Conservation (phyloP, 169 alveolate species). For the Plasmodium reichenowi region DNA sequence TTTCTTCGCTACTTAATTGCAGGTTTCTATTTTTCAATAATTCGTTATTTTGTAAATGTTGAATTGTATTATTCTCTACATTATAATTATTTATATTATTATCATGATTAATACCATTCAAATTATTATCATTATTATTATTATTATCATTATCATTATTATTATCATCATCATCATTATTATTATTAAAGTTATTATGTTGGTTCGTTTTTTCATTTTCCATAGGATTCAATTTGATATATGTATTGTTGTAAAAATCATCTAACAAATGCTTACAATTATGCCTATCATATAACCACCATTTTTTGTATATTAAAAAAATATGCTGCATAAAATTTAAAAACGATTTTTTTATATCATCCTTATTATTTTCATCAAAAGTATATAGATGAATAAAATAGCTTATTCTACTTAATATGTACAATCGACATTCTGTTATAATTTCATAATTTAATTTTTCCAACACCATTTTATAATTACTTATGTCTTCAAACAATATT, state of each 20-base stretch:
- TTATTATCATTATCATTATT: neutral
- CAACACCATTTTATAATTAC: conserved; percentile 27
- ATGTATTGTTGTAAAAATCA: conserved; percentile 58
- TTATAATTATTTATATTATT: too few species aligned
- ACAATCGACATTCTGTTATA: conserved; percentile 58
- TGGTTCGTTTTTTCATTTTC: conserved; percentile 1
- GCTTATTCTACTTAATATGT: conserved; percentile 52
- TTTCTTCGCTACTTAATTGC: neutral
- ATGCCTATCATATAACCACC: conserved; percentile 32
- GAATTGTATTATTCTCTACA: neutral
- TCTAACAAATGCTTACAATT: conserved; percentile 49
- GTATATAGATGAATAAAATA: conserved; percentile 40
- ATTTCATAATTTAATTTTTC: conserved; percentile 41
- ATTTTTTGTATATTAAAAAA: conserved; percentile 48
- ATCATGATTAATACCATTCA: neutral
- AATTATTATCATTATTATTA: conserved; percentile 7
- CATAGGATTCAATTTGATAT: conserved; percentile 2
- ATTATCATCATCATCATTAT: neutral
- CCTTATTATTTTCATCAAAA: conserved; percentile 28
- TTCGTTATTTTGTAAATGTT: neutral
- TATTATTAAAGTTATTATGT: neutral
- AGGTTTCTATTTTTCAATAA: neutral
- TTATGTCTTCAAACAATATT: conserved; percentile 13
- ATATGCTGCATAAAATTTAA: conserved; percentile 72
- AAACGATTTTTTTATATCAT: conserved; percentile 51